These are phyloP conservation scores for Coemansia sp. DNA, from an alignment of 192 early-diverging fungal genomes.

Conservation along the genomic window DNA sequence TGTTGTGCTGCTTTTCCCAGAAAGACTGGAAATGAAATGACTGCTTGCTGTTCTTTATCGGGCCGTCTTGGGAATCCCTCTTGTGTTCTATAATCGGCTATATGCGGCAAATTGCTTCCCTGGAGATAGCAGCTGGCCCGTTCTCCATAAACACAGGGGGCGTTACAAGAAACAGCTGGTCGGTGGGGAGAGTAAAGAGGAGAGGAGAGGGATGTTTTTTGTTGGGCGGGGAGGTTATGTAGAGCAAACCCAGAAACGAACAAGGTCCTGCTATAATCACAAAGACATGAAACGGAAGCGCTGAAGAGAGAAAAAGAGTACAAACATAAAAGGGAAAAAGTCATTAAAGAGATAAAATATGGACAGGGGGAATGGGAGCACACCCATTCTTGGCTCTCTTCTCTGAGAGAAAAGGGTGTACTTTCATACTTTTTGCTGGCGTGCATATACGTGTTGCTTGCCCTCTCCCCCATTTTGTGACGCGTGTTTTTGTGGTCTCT, in stretches of 20 bases:
- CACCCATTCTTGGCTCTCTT: neutral
- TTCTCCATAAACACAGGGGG: neutral
- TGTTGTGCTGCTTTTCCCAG: neutral
- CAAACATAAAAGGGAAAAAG: neutral
- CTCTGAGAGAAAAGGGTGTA: neutral
- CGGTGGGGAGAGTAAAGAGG: too few relatives aligned
- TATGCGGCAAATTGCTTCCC: neutral
- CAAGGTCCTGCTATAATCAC: constrained; percentile 4
- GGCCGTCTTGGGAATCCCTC: neutral
- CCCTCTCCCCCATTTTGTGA: constrained; percentile 4
- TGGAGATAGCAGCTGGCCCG: neutral
- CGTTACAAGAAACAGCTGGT: neutral
- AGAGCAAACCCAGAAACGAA: neutral
- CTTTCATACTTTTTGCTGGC: neutral
- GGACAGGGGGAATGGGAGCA: neutral
- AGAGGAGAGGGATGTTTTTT: neutral
- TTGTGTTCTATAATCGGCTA: neutral
- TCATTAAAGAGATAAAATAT: neutral
- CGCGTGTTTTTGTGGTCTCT: neutral
- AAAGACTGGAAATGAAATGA: neutral
- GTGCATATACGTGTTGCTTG: neutral
- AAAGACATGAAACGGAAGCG: neutral
- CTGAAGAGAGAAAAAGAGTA: neutral
- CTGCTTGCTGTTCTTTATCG: neutral
- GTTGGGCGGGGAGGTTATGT: neutral